A percentile compares a stretch with the other conserved stretches of the same genome.
phyloP scores from a whole-genome alignment of 2,329 filamentous ascomycete genomes.

The Sporothrix mexicana region DNA sequence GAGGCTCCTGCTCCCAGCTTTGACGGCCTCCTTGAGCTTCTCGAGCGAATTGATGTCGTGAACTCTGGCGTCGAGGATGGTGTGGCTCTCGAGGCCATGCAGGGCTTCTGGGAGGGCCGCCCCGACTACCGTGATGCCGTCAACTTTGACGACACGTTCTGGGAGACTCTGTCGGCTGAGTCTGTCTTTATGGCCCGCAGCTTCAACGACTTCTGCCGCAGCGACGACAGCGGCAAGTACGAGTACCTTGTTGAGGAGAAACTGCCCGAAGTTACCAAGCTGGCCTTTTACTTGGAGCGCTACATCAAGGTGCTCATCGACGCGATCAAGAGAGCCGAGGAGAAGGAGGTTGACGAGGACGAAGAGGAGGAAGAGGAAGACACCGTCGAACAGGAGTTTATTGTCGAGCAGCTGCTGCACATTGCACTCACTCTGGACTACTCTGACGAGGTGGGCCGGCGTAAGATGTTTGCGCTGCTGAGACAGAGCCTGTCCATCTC shows the following conservation, averaged over 20 bases:
- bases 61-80: conserved; percentile 90
- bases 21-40: conserved; percentile 83
- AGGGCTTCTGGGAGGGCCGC: conserved; percentile 91
- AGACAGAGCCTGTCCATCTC: conserved; percentile 84
- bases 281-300: conserved; percentile 84
- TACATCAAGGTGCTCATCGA: conserved; percentile 75
- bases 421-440: conserved; percentile 94
- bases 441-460: conserved; percentile 92
- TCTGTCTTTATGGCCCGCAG: conserved; percentile 88
- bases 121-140: conserved; percentile 79
- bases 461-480: conserved; percentile 94
- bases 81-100: conserved; percentile 92
- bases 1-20: conserved; percentile 70
- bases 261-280: conserved; percentile 89
- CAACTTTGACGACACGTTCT: conserved; percentile 75
- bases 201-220: conserved; percentile 91
- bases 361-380: conserved; percentile 78
- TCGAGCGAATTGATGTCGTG: conserved; percentile 92
- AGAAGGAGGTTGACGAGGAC: conserved; percentile 62
- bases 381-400: conserved; percentile 88
- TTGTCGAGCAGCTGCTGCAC: conserved; percentile 92
- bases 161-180: conserved; percentile 82
- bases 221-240: conserved; percentile 73
- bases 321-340: conserved; percentile 62
- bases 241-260: conserved; percentile 85